phyloP scores from a whole-genome alignment of 306 rosid genomes.

The Castanospermum australe region DNA sequence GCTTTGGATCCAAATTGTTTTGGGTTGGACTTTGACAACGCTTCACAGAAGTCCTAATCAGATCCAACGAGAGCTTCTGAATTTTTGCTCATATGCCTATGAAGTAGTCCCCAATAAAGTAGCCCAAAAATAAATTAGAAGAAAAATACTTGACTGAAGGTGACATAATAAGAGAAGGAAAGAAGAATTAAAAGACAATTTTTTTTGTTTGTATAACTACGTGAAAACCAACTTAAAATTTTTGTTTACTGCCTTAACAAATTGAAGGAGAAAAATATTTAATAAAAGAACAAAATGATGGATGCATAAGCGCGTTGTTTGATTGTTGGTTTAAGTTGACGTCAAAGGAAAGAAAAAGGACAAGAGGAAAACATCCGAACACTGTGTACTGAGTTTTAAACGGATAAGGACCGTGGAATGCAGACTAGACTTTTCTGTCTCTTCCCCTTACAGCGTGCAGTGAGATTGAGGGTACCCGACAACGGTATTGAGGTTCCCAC shows the following conservation, averaged over 20 bases:
- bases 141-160: no score
- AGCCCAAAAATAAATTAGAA: no score
- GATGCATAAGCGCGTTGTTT: background rate
- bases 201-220: no score
- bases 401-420: slow-evolving; percentile 37
- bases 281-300: no score
- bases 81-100: background rate
- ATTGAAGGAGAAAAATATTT: no score
- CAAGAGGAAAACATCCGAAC: slow-evolving; percentile 26
- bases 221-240: no score
- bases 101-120: background rate
- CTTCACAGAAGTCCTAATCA: background rate
- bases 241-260: no score
- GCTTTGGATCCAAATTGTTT: background rate
- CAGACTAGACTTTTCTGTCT: background rate
- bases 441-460: no score
- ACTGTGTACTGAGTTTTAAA: background rate
- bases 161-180: no score
- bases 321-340: background rate
- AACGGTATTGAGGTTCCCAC: no score
- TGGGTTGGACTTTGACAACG: background rate
- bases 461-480: background rate
- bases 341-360: slow-evolving; percentile 1
- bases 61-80: background rate
- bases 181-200: no score